Evolutionary conservation across 306 rosid genomes (phyloP), one percentile per base, ranked within the genome.

Genomic region (Hippophae tibetana): DNA sequence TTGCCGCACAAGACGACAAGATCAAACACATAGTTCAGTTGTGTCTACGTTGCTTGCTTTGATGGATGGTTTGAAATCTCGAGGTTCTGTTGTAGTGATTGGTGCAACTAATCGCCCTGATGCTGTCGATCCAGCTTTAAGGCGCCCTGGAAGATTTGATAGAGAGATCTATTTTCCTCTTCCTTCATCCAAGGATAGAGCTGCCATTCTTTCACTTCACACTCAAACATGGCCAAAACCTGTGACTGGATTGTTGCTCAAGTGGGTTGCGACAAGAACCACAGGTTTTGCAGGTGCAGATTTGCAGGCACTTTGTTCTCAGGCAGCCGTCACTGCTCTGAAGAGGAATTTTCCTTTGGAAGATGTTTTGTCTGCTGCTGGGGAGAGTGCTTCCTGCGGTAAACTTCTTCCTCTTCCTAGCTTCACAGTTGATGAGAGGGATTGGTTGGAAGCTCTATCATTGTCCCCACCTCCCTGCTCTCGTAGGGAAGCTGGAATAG

Each of bases 61-160:
- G 65, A 47, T 92, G 85, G 98, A 92, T 66, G 98, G 98, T 74
- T 73, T 92, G 63, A 92, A 92, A 81, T 86, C 95, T 65, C 81
- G 98, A 76, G 98, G 98, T 51, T 92, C 96, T 10, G 96, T 92
- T 67, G 88, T 92, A 63, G 98, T 92, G 53, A 92, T 92, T 52
- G 98, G 96, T 56, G 98, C 98, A 45, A 92, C 98, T 41, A 92
- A 92, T 74, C 96, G 98, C 61, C 98, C 98, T 42, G 96, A 92
- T 41, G 95, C 98, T 38, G 90, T 92, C 62, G 98, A 92, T 74
- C 96, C 96, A 54, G 98, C 96, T 0, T 81, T 92, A 62, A 76
- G 98, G 71, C 80, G 96, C 61, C 98, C 98, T 26, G 98, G 98
- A 74, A 88, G 98, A 66, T 92, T 92, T 62, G 98, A 92, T 63